A percentile compares a stretch with the other conserved stretches of the same genome.
phyloP scores from a whole-genome alignment of 1,139 yeast genomes.

The Geotrichum citri-aurantii region DNA sequence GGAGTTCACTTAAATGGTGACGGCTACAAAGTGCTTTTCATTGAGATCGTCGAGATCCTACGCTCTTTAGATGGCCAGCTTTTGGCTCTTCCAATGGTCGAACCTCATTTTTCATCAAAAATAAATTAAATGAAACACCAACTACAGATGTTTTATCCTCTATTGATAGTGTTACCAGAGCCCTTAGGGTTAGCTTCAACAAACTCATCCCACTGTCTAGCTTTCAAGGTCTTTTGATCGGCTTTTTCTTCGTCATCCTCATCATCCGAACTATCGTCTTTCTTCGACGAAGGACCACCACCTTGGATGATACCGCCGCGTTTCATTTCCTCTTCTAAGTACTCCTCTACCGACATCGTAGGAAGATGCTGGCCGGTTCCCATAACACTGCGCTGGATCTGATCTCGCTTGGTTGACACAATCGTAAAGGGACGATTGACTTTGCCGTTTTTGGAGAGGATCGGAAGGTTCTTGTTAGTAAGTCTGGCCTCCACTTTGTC shows the following conservation, averaged over 20 bases:
- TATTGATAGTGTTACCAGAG: conserved; percentile 81
- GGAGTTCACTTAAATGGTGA: conserved; percentile 20
- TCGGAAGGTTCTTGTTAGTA: conserved; percentile 16
- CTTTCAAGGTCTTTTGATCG: conserved; percentile 54
- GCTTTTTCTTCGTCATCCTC: conserved; percentile 34
- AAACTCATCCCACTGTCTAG: conserved; percentile 90
- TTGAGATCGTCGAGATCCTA: conserved; percentile 1
- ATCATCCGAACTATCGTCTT: conserved; percentile 48
- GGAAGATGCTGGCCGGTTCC: conserved; percentile 95
- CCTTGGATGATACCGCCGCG: conserved; percentile 70
- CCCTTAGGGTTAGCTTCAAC: conserved; percentile 76
- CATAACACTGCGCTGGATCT: conserved; percentile 58
- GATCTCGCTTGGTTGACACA: conserved; percentile 50
- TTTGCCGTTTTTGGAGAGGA: conserved; percentile 54
- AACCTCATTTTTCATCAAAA: conserved; percentile 17
- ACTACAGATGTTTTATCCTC: conserved; percentile 44
- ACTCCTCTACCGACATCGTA: conserved; percentile 91
- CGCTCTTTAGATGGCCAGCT: neutral
- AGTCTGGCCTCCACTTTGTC: conserved; percentile 14
- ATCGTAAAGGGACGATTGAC: conserved; percentile 81
- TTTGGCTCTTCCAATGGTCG: conserved; percentile 11
- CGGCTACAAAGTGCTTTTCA: conserved; percentile 16
- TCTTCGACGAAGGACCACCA: conserved; percentile 39
- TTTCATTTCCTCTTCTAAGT: conserved; percentile 74
- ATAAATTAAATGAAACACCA: neutral